Conservation (phyloP, 2,329 filamentous ascomycete species). For the Lizonia empirigonia region DNA sequence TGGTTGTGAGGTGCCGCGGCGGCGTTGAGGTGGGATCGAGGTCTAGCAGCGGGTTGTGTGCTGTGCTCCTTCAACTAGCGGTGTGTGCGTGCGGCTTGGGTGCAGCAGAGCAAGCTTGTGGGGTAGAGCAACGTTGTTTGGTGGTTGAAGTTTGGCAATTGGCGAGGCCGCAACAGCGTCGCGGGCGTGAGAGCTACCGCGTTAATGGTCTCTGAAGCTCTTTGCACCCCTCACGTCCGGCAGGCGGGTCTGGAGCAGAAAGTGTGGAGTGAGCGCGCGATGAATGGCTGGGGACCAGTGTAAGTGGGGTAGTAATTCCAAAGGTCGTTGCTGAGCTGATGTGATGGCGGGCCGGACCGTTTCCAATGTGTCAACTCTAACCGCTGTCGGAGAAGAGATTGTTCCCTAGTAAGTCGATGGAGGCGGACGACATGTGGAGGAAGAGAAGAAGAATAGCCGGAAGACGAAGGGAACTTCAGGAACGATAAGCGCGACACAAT, state of each 20-base stretch:
- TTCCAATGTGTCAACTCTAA: constrained; percentile 30
- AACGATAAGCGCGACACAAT: constrained; percentile 43
- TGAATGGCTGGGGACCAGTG: constrained; percentile 21
- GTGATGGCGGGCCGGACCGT: constrained; percentile 35
- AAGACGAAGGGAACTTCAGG: constrained; percentile 25
- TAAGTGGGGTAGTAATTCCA: constrained; percentile 33
- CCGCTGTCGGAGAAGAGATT: constrained; percentile 47
- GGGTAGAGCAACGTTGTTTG: constrained; percentile 23
- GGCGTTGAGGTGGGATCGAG: neutral
- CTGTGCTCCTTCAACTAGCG: constrained; percentile 1
- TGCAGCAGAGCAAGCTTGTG: constrained; percentile 26
- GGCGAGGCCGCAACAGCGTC: constrained; percentile 27
- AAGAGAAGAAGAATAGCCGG: constrained; percentile 21
- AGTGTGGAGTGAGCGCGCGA: constrained; percentile 28
- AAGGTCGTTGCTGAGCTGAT: constrained; percentile 25
- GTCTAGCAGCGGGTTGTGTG: constrained; percentile 6
- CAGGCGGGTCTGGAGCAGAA: constrained; percentile 14
- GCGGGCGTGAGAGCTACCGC: constrained; percentile 18
- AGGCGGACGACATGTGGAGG: constrained; percentile 46
- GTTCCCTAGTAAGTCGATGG: constrained; percentile 42
- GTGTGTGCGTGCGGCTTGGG: constrained; percentile 11
- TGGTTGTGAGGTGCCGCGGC: constrained; percentile 41
- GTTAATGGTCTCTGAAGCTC: constrained; percentile 13
- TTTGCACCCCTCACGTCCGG: constrained; percentile 13
- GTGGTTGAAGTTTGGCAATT: constrained; percentile 13